Conservation (phyloP, 176 grass and related monocot species). For the Aegilops umbellulata region DNA sequence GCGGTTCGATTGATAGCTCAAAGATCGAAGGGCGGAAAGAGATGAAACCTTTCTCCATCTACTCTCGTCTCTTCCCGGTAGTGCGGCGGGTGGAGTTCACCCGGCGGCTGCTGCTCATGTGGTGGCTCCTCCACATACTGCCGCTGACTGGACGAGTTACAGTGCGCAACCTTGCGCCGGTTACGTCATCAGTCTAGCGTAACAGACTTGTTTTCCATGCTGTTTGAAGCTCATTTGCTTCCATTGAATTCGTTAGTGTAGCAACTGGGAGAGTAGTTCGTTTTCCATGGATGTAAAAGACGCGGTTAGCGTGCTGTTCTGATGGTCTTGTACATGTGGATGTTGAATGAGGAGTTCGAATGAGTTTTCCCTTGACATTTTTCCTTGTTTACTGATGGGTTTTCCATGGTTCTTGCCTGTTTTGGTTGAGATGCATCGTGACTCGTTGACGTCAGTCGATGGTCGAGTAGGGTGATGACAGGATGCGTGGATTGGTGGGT, state of each 20-base stretch:
- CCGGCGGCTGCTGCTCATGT: background rate
- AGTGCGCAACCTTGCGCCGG: slow-evolving; percentile 19
- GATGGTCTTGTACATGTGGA: slow-evolving; percentile 33
- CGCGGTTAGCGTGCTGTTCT: background rate
- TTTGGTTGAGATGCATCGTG: no score
- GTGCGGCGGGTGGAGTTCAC: background rate
- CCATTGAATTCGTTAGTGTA: slow-evolving; percentile 39
- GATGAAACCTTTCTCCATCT: slow-evolving; percentile 27
- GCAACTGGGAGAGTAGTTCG: background rate
- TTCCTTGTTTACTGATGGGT: background rate
- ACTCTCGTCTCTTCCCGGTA: background rate
- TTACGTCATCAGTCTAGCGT: slow-evolving; percentile 28
- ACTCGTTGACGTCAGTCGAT: no score
- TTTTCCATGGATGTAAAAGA: slow-evolving; percentile 27
- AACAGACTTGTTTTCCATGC: slow-evolving; percentile 13
- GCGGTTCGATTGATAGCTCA: slow-evolving; percentile 65
- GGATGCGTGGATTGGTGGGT: no score
- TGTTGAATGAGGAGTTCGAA: background rate
- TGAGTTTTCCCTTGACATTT: background rate
- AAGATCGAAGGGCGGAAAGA: slow-evolving; percentile 44
- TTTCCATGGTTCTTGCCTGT: no score
- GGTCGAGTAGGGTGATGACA: no score
- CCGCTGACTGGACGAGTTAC: slow-evolving; percentile 31
- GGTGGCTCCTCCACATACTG: no score
- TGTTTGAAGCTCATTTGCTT: slow-evolving; percentile 53